phyloP scores from a whole-genome alignment of 2,329 filamentous ascomycete species.

The Didymella keratinophila region DNA sequence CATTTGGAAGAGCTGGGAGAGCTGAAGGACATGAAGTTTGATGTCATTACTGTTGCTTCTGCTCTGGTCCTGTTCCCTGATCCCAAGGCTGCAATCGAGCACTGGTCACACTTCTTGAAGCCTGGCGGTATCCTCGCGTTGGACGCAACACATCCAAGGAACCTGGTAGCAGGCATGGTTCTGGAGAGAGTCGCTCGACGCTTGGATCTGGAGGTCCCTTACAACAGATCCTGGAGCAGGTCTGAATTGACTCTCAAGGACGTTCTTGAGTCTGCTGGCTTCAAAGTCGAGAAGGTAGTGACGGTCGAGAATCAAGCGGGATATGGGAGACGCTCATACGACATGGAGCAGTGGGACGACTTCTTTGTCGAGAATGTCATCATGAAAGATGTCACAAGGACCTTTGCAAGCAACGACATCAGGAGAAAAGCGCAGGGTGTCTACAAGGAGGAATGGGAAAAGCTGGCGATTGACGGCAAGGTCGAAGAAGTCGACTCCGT shows the following conservation, averaged over 20 bases:
- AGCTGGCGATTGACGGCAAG: slow-evolving; percentile 48
- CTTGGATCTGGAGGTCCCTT: slow-evolving; percentile 46
- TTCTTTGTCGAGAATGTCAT: slow-evolving; percentile 49
- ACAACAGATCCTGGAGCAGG: slow-evolving; percentile 49
- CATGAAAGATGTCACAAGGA: slow-evolving; percentile 33
- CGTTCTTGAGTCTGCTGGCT: slow-evolving; percentile 47
- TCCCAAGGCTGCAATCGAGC: slow-evolving; percentile 47
- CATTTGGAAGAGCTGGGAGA: slow-evolving; percentile 41
- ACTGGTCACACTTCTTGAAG: slow-evolving; percentile 52
- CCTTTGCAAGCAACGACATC: slow-evolving; percentile 43
- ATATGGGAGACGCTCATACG: slow-evolving; percentile 40
- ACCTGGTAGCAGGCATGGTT: slow-evolving; percentile 48
- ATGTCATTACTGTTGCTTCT: slow-evolving; percentile 52
- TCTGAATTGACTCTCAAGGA: slow-evolving; percentile 42
- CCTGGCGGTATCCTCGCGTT: slow-evolving; percentile 51
- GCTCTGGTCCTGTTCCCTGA: slow-evolving; percentile 53
- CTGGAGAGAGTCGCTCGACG: slow-evolving; percentile 48
- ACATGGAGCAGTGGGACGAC: slow-evolving; percentile 44
- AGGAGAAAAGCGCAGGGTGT: slow-evolving; percentile 43
- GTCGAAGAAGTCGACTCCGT: slow-evolving; percentile 52
- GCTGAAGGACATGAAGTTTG: slow-evolving; percentile 38
- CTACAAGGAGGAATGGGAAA: slow-evolving; percentile 51
- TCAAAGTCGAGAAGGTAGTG: slow-evolving; percentile 43
- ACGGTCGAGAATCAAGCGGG: slow-evolving; percentile 46
- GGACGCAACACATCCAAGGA: slow-evolving; percentile 52